Base-by-base conservation (phyloP, 2,329 filamentous ascomycete genomes). In the Juglanconis oblonga region DNA sequence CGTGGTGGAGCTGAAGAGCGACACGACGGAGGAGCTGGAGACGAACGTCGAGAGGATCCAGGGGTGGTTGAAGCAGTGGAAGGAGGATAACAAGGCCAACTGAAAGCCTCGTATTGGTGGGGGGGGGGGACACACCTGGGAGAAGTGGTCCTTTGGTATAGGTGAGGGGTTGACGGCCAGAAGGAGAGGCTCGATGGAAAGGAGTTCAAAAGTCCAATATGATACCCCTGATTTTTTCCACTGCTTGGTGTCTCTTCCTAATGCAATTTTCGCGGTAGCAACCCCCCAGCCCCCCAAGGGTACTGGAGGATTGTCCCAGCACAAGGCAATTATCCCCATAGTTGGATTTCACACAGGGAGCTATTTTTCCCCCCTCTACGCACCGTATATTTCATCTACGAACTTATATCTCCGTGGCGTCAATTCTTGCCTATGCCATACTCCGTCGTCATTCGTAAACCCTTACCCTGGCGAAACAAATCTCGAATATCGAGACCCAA, bases 1-100 rank as follows among this genome's bases (percentile, higher is more conserved):
- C 67, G 89, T 99, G 42, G 90, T 98, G 32, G 92, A 97, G 75
- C 77, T 99, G 69, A 86, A 80, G 69, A 98, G 94, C 74, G 89
- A 96, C 71, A 84, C 83, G 57, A 82, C 87, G 2, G 89, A 93
- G 55, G 91, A 97, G 74, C 89, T 99, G 73, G 94, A 99, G 68
- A 83, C 79, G 64, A 99, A 99, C 72, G 81, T 97, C 42, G 91
- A 92, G 68, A 82, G 94, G 64, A 88, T 98, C 63, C 87, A 91
- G 72, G 75, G 79, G 57, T 99, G 95, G 95, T 71, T 96, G 33
- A 82, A 84, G 73, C 84, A 89, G 68, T 98, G 95, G 95, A 92
- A 85, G 78, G 81, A 82, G 71, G 83, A 92, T 70, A 84, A 86
- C 66, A 75, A 72, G 55, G 64, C 69, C 38, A 64, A 62, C 9